These are phyloP conservation scores for Aspergillus puulaauensis DNA, from an alignment of 2,329 filamentous ascomycete species.

Conservation along the genomic window DNA sequence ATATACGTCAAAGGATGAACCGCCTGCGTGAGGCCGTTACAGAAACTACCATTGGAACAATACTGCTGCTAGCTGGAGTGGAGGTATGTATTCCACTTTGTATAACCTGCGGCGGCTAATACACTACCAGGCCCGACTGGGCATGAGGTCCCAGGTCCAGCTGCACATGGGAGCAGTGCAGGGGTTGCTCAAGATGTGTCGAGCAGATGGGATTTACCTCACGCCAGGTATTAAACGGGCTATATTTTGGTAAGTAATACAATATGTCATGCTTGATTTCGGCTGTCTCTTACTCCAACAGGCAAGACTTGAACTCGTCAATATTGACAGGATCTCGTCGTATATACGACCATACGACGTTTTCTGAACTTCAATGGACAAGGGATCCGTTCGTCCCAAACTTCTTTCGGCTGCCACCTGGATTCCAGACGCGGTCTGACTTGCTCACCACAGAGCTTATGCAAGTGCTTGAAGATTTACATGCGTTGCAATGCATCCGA, in stretches of 20 bases:
- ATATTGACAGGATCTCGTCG: neutral
- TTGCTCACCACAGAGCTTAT: neutral
- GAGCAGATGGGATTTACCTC: neutral
- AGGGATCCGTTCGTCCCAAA: neutral
- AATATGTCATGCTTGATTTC: too few species aligned
- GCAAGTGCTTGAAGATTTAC: neutral
- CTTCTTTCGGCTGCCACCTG: neutral
- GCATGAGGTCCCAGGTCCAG: neutral
- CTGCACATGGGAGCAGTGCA: constrained; percentile 7
- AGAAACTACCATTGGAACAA: constrained; percentile 2
- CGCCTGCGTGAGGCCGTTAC: neutral
- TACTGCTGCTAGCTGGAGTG: neutral
- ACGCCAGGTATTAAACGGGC: constrained; percentile 4
- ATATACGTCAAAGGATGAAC: constrained; percentile 5
- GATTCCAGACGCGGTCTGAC: neutral
- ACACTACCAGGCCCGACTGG: neutral
- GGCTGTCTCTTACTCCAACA: neutral
- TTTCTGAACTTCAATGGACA: neutral
- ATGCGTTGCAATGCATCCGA: constrained; percentile 5
- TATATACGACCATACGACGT: neutral
- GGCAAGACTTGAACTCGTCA: constrained; percentile 7
- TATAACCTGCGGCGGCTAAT: neutral
- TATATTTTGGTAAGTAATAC: neutral
- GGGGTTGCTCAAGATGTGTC: constrained; percentile 1
- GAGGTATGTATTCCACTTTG: neutral